A percentile compares a stretch with the other conserved stretches of the same genome.
Conservation (phyloP, 768 basidiomycete species). For the Termitomyces bulborhizus region DNA sequence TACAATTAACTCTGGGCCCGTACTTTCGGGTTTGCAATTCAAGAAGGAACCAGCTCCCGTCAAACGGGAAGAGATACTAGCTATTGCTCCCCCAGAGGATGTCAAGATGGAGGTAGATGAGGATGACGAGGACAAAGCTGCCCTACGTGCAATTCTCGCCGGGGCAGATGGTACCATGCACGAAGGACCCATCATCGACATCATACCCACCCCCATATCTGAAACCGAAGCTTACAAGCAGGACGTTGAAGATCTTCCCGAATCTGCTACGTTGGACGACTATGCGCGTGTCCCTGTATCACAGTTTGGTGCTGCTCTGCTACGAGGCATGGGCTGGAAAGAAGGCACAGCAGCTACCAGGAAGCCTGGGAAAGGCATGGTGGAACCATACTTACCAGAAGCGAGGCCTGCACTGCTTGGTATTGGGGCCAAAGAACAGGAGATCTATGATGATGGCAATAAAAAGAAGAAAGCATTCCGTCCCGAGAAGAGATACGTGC, state of each 20-base stretch:
- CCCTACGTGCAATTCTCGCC: conserved; percentile 74
- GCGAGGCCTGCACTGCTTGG: conserved; percentile 84
- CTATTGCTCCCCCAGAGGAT: conserved; percentile 19
- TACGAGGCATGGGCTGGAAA: conserved; percentile 97
- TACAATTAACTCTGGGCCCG: conserved; percentile 71
- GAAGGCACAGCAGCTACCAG: conserved; percentile 68
- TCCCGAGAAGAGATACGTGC: conserved; percentile 76
- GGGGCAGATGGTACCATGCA: conserved; percentile 36
- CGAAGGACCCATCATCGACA: conserved; percentile 42
- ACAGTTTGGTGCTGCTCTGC: conserved; percentile 87
- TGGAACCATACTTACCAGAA: conserved; percentile 77
- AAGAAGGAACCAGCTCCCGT: conserved; percentile 28
- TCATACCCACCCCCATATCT: conserved; percentile 60
- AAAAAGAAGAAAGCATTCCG: conserved; percentile 42
- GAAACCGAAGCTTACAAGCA: conserved; percentile 83
- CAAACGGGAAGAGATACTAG: conserved; percentile 20
- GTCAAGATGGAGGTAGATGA: conserved; percentile 30
- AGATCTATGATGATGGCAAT: conserved; percentile 64
- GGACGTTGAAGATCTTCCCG: conserved; percentile 78
- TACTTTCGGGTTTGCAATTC: conserved; percentile 61
- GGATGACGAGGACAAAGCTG: conserved; percentile 72
- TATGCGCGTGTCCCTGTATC: conserved; percentile 89
- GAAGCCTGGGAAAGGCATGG: conserved; percentile 53
- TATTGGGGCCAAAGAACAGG: conserved; percentile 88
- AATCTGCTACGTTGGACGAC: conserved; percentile 70